Evolutionary conservation across 139 green algal genomes (phyloP).

Genomic region (Chlamydomonas urium): DNA sequence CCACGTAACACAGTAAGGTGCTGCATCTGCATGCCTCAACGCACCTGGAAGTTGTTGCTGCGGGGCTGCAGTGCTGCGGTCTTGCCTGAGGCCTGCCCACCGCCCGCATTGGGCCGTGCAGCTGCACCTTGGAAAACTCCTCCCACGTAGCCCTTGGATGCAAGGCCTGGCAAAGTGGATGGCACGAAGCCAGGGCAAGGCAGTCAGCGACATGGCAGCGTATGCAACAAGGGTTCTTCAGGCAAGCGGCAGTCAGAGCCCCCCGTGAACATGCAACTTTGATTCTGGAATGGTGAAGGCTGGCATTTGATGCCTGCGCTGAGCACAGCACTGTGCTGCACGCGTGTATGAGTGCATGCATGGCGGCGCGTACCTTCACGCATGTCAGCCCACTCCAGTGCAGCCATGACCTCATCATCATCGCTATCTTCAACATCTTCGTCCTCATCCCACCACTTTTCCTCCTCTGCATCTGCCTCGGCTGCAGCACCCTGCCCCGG

Average conservation of each 20-base stretch:
- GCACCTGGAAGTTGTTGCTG: slow-evolving; percentile 37
- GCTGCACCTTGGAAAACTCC: background rate
- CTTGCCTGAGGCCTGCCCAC: slow-evolving; percentile 6
- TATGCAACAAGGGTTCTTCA: slow-evolving; percentile 2
- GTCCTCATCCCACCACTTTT: slow-evolving; percentile 19
- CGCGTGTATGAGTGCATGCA: background rate
- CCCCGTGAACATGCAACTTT: background rate
- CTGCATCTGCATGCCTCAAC: background rate
- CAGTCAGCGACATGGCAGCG: background rate
- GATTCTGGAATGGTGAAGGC: background rate
- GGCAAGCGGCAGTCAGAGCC: background rate
- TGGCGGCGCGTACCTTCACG: slow-evolving; percentile 44
- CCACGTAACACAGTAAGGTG: background rate
- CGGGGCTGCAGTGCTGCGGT: slow-evolving; percentile 38
- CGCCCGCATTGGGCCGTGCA: slow-evolving; percentile 27
- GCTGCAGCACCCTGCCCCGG: background rate
- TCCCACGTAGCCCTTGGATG: slow-evolving; percentile 17
- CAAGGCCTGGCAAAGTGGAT: slow-evolving; percentile 16
- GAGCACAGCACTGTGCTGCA: background rate
- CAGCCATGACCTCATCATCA: slow-evolving; percentile 53
- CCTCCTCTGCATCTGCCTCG: background rate
- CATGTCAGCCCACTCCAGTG: slow-evolving; percentile 71
- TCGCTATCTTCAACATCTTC: slow-evolving; percentile 47
- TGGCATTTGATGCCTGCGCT: background rate
- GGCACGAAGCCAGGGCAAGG: background rate